phyloP scores from a whole-genome alignment of 2,329 filamentous ascomycete genomes.

The Clonostachys chloroleuca region DNA sequence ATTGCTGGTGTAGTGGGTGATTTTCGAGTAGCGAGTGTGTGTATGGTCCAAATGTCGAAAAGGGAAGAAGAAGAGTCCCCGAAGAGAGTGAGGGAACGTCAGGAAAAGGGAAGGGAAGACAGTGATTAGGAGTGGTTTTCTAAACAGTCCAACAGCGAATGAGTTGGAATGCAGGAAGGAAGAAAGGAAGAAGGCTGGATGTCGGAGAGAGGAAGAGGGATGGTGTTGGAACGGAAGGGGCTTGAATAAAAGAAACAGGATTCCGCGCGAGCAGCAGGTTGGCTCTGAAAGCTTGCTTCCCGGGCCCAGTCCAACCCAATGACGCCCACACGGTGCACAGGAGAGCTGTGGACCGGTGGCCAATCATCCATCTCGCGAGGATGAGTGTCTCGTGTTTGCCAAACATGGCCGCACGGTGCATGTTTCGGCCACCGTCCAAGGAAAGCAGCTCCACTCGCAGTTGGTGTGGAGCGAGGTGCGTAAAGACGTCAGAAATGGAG shows the following conservation, averaged over 20 bases:
- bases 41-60: neutral
- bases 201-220: neutral
- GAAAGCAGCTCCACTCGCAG: no score
- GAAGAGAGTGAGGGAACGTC: slow-evolving; percentile 4
- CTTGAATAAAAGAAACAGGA: neutral
- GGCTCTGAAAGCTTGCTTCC: no score
- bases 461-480: no score
- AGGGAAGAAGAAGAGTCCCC: neutral
- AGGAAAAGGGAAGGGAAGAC: neutral
- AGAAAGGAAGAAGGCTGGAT: neutral
- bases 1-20: neutral
- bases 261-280: neutral
- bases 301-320: no score
- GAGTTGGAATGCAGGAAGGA: slow-evolving; percentile 3
- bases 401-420: no score
- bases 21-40: neutral
- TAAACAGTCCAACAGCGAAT: slow-evolving; percentile 3
- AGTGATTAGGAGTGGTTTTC: neutral
- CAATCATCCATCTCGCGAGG: no score
- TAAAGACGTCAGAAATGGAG: no score
- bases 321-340: no score
- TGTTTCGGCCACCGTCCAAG: no score
- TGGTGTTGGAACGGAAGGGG: neutral
- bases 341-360: no score
- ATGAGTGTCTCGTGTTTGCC: no score